Evolutionary conservation across 257 asterid species (phyloP), one percentile per base, ranked within the genome.

Genomic region (Petunia axillaris): DNA sequence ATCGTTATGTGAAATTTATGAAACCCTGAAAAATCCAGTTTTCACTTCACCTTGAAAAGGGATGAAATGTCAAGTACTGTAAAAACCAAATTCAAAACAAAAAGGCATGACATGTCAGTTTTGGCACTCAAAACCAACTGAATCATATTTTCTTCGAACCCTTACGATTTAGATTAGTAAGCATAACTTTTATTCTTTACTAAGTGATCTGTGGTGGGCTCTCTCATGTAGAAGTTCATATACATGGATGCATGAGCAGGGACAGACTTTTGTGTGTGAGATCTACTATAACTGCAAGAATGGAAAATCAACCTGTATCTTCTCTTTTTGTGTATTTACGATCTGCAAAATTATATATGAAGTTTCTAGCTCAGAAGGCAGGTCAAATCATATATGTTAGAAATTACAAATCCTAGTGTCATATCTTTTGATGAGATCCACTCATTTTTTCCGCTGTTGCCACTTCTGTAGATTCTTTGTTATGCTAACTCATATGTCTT

Each of bases 341-440:
- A 16, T 36, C 79, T 35, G 60, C 79, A 75, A 11, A 55, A 76
- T 53, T 55, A 55, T 76, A 55, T 38, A 14, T 4, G 15, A 77
- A 44, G 11, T 77, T 36, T 57, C 52, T 43, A 40, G 8, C 53
- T 59, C 35, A 77, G 58, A 67, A 7, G n/a, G n/a, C 55, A n/a
- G 55, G 75, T 67, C 38, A 41, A 67, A n/a, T 67, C 55, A 67
- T n/a, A 41, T 44, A 41, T 67, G 5, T 67, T 67, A 4, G 75
- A 4, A 39, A 54, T 48, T 73, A 50, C 36, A 73, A 50, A 50
- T 73, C 78, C 60, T 50, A 11, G 46, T 50, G 53, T 50, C 78
- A 73, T 50, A 36, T 73, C 78, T 73, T 71, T 71, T 48, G 25
- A 35, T 70, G 59, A 10, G 77, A 73, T 36, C 63, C 44, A 50